A percentile compares a stretch with the other conserved stretches of the same genome.
Evolutionary conservation across 2,329 filamentous ascomycete genomes (phyloP).

Genomic region (Pyrenochaeta sp.): DNA sequence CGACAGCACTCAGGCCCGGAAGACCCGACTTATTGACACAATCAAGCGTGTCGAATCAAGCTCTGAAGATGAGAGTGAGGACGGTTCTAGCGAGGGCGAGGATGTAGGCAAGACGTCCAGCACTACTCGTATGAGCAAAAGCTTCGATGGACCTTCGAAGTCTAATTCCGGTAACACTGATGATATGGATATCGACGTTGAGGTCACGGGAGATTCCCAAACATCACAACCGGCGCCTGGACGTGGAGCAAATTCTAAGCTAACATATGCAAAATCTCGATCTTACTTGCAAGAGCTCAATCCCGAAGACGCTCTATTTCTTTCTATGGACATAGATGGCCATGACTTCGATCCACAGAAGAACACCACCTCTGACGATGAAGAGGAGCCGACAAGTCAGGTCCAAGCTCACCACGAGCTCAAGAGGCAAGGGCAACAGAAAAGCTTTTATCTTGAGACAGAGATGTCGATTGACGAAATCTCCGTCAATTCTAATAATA

Average conservation of each 20-base stretch:
- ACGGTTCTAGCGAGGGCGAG: constrained; percentile 34
- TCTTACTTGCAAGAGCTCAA: constrained; percentile 65
- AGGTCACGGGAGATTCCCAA: constrained; percentile 31
- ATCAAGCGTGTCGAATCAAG: constrained; percentile 34
- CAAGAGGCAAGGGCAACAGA: constrained; percentile 64
- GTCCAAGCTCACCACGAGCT: constrained; percentile 69
- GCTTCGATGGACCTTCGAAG: neutral
- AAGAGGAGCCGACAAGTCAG: constrained; percentile 46
- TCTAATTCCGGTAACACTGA: too few species aligned
- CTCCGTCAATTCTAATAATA: constrained; percentile 52
- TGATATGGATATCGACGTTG: constrained; percentile 29
- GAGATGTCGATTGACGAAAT: constrained; percentile 67
- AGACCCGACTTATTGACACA: constrained; percentile 40
- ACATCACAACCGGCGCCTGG: constrained; percentile 30
- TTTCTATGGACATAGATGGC: constrained; percentile 45
- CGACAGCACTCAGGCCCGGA: constrained; percentile 29
- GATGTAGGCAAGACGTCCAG: constrained; percentile 8
- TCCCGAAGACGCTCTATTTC: constrained; percentile 49
- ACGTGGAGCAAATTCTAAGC: constrained; percentile 46
- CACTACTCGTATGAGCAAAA: neutral
- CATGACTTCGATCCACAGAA: constrained; percentile 22
- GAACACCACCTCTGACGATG: constrained; percentile 51
- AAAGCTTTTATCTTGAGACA: constrained; percentile 63
- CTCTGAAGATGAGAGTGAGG: constrained; percentile 33
- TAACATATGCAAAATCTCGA: constrained; percentile 67